Conservation (phyloP, 352 stramenopile species). For the Pythium phragmitis region DNA sequence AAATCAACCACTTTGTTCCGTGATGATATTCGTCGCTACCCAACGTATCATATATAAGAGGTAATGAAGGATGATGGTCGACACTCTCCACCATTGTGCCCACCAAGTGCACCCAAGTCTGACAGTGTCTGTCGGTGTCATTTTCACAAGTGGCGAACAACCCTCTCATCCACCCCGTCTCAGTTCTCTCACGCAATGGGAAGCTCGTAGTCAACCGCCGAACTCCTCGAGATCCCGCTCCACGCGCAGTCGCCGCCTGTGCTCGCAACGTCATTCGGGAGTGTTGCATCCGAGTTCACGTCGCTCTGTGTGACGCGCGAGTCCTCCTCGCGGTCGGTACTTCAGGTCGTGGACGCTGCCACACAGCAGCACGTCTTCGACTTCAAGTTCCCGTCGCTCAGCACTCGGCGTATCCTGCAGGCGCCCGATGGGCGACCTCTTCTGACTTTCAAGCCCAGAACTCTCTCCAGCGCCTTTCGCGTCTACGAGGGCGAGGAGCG, state of each 20-base stretch:
- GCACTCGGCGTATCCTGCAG: not conserved
- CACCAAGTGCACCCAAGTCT: too few relatives aligned
- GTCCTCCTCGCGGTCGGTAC: not conserved
- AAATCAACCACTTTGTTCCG: too few relatives aligned
- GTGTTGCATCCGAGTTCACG: not conserved
- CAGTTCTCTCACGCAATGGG: conserved; percentile 2
- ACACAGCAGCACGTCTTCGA: conserved; percentile 3
- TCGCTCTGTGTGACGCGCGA: conserved; percentile 2
- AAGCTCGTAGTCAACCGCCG: conserved; percentile 3
- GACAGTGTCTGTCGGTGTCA: too few relatives aligned
- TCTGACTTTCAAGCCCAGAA: not conserved
- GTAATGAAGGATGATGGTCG: too few relatives aligned
- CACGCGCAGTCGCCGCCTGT: conserved; percentile 11
- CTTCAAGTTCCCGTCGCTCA: not conserved
- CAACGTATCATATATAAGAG: too few relatives aligned
- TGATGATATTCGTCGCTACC: too few relatives aligned
- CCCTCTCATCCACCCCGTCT: too few relatives aligned
- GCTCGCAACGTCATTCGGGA: conserved; percentile 1
- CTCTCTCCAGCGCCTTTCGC: not conserved
- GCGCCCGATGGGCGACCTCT: not conserved
- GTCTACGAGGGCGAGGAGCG: conserved; percentile 9
- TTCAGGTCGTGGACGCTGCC: not conserved
- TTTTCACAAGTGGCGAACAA: too few relatives aligned
- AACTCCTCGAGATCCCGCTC: conserved; percentile 6
- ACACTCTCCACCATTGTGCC: too few relatives aligned